Base-by-base conservation (phyloP, 1,139 yeast genomes). In the Trichomonascaceae sp. region DNA sequence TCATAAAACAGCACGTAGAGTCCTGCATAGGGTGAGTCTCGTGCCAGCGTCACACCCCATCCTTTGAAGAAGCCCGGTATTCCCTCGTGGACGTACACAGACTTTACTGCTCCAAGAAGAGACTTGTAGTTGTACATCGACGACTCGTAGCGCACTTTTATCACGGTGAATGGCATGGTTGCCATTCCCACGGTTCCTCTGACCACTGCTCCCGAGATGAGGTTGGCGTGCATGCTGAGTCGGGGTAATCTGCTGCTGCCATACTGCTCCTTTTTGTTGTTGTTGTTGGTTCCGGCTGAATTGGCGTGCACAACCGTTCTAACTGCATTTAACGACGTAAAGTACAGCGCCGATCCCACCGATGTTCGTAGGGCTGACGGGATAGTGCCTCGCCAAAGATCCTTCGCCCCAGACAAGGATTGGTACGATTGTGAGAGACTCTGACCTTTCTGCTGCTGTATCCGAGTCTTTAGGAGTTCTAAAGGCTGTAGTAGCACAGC, bases 21-120 rank as follows among this genome's bases (percentile, higher is more conserved):
- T 1, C 98, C 98, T 3, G 98, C 96, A 54, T 89, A 82, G 1
- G 98, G 98, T 30, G 95, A 92, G 57, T 89, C 98, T 42, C 98
- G 61, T 13, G 85, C 70, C 43, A 80, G 70, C 0, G 98, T 89
- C 3, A 93, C 94, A 3, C 80, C 73, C 44, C 80, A 79, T 1
- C 98, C 98, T 40, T 72, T 69, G 54, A 85, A 85, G 51, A 87
- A 85, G 20, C 94, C 92, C 15, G 58, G 54, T 1, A 74, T 16
- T 1, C 81, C 74, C 37, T 70, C 68, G 2, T 54, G 52, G 11
- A 46, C 37, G 38, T 69, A 74, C 3, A 85, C 79, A 9, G 74
- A 72, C 28, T 52, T 59, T 1, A 71, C 54, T 0, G 94, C 92
- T 31, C 73, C 76, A 20, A 55, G 46, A 48, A 89, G 54, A 11